phyloP scores from a whole-genome alignment of 164 flowering plant species.

The Vitis riparia region DNA sequence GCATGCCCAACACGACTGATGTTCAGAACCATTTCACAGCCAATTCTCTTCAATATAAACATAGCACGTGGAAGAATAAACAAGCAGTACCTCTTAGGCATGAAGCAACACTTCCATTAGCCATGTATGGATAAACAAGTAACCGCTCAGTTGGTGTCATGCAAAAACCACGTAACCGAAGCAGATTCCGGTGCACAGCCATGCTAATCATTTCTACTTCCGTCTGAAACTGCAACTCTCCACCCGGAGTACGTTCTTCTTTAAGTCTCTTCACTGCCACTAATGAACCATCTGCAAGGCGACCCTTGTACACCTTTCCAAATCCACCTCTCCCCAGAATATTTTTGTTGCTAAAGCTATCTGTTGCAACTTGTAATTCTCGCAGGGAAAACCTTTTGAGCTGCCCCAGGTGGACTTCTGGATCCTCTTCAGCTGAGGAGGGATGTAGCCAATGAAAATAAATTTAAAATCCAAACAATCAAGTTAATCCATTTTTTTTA shows the following conservation, averaged over 20 bases:
- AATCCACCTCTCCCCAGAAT: no score
- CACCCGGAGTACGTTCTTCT: slow-evolving; percentile 18
- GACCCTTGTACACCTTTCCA: background rate
- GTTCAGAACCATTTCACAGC: no score
- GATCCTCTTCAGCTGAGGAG: no score
- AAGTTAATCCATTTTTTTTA: no score
- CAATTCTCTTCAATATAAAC: no score
- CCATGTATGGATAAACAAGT: slow-evolving; percentile 37
- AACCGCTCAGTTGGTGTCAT: slow-evolving; percentile 11
- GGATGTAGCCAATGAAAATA: no score
- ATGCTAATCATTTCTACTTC: slow-evolving; percentile 45
- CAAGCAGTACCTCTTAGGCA: slow-evolving; percentile 8
- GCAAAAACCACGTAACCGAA: slow-evolving; percentile 13
- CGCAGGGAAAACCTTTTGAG: no score
- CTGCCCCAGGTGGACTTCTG: no score
- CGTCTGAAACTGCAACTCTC: slow-evolving; percentile 43
- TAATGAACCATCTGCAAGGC: slow-evolving; percentile 16
- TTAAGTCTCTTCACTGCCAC: slow-evolving; percentile 18
- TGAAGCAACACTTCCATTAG: slow-evolving; percentile 13
- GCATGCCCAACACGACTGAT: no score
- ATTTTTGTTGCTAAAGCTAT: no score
- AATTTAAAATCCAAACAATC: no score
- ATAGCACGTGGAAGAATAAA: background rate
- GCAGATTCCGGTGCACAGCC: slow-evolving; percentile 14
- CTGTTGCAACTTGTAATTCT: no score